phyloP scores from a whole-genome alignment of 2,329 filamentous ascomycete species.

The Teratosphaeria pseudoeucalypti region DNA sequence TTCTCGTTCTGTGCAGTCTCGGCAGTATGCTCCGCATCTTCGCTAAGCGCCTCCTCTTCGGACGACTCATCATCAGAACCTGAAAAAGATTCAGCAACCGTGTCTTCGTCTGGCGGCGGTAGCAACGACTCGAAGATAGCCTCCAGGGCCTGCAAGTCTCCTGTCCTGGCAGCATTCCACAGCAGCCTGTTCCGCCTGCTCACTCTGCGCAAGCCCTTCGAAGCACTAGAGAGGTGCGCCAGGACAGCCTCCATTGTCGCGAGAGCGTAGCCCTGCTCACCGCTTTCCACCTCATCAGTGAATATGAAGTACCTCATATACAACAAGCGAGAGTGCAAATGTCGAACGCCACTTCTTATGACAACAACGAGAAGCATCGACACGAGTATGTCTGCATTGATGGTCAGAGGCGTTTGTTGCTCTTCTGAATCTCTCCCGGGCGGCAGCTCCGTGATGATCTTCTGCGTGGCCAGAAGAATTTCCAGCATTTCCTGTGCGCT shows the following conservation, averaged over 20 bases:
- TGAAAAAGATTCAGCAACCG: slow-evolving; percentile 10
- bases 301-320: slow-evolving; percentile 98
- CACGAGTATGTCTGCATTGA: slow-evolving; percentile 85
- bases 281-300: slow-evolving; percentile 92
- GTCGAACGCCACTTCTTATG: slow-evolving; percentile 76
- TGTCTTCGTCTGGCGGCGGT: slow-evolving; percentile 6
- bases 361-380: slow-evolving; percentile 85
- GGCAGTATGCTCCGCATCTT: neutral
- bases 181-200: slow-evolving; percentile 76
- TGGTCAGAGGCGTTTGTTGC: slow-evolving; percentile 48
- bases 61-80: slow-evolving; percentile 11
- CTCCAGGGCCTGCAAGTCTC: slow-evolving; percentile 63
- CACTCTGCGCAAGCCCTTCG: slow-evolving; percentile 67
- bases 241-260: slow-evolving; percentile 94
- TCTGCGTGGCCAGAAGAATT: slow-evolving; percentile 67
- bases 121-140: slow-evolving; percentile 62
- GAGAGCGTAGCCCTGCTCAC: slow-evolving; percentile 89
- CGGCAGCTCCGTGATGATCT: slow-evolving; percentile 55
- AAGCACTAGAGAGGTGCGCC: slow-evolving; percentile 75
- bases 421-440: slow-evolving; percentile 24
- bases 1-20: neutral
- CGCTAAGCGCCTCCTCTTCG: slow-evolving; percentile 5
- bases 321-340: slow-evolving; percentile 77
- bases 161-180: slow-evolving; percentile 77
- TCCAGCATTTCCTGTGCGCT: slow-evolving; percentile 87